Percentiles rank a stretch among this genome's conserved stretches.
phyloP scores from a whole-genome alignment of 345 rosid species.

The Camelina hispida region DNA sequence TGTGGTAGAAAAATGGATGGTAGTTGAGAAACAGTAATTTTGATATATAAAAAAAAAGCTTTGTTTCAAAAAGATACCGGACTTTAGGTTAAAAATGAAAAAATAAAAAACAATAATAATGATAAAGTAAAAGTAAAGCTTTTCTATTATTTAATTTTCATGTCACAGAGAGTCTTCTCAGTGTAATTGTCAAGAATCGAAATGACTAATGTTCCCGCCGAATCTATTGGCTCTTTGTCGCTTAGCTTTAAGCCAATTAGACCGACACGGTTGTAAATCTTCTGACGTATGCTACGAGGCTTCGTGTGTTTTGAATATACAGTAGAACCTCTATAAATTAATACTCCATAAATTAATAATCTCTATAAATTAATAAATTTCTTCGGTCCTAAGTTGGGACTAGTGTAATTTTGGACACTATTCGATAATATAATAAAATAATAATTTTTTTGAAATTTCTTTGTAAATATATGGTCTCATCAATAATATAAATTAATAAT shows the following conservation, averaged over 20 bases:
- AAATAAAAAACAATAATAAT: background rate
- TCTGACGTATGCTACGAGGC: constrained; percentile 26
- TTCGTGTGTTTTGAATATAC: constrained; percentile 37
- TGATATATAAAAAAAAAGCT: constrained; percentile 12
- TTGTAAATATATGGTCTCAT: too few relatives aligned
- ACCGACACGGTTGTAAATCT: constrained; percentile 39
- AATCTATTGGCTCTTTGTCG: constrained; percentile 45
- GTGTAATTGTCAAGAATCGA: constrained; percentile 41
- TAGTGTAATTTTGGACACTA: too few relatives aligned
- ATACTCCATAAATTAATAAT: too few relatives aligned
- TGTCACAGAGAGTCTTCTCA: constrained; percentile 27
- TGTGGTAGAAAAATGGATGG: background rate
- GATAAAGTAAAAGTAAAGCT: constrained; percentile 28
- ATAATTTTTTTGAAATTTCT: too few relatives aligned
- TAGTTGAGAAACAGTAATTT: background rate
- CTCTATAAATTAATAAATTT: too few relatives aligned
- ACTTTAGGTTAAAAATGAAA: constrained; percentile 26
- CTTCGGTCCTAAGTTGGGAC: too few relatives aligned
- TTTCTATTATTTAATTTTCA: background rate
- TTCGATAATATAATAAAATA: too few relatives aligned
- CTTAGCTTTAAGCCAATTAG: constrained; percentile 38
- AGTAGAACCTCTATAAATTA: too few relatives aligned
- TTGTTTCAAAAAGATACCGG: constrained; percentile 25
- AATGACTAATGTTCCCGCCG: constrained; percentile 25
- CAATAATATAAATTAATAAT: too few relatives aligned